phyloP scores from a whole-genome alignment of 2,329 filamentous ascomycete species.

The Claviceps spartinae region DNA sequence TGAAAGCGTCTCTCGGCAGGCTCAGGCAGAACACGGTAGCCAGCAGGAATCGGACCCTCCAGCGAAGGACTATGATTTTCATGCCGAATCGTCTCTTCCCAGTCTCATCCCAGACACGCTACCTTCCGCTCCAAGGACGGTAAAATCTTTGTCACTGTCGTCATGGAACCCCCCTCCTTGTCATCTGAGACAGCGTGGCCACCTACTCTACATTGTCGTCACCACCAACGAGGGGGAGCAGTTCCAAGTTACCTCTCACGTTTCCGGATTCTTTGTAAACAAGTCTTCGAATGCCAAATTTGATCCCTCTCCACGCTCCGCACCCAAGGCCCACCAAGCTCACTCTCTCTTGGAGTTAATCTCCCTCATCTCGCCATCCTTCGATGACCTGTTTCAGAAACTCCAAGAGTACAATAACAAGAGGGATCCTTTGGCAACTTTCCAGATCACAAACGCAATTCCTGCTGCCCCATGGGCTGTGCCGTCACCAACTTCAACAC shows the following conservation, averaged over 20 bases:
- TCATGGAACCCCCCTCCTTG: conserved; percentile 95
- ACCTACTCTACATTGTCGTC: conserved; percentile 78
- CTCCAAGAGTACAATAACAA: conserved; percentile 75
- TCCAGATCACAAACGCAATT: conserved; percentile 90
- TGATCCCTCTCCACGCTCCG: conserved; percentile 68
- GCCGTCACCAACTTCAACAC: conserved; percentile 48
- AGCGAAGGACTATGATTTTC: conserved; percentile 65
- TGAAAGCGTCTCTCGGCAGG: conserved; percentile 52
- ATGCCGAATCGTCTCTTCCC: conserved; percentile 51
- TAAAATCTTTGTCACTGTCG: conserved; percentile 80
- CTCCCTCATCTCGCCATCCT: conserved; percentile 67
- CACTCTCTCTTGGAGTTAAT: conserved; percentile 82
- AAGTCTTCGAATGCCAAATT: conserved; percentile 93
- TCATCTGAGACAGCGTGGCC: conserved; percentile 78
- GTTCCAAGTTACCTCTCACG: conserved; percentile 82
- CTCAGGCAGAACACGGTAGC: conserved; percentile 25
- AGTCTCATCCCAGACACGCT: conserved; percentile 56
- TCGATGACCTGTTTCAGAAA: conserved; percentile 59
- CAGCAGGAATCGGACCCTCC: conserved; percentile 18
- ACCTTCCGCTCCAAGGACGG: conserved; percentile 67
- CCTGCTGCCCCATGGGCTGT: conserved; percentile 89
- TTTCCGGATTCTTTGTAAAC: conserved; percentile 94
- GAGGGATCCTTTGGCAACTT: conserved; percentile 80
- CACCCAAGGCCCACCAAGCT: conserved; percentile 63
- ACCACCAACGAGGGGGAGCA: conserved; percentile 93